Percentiles rank a stretch among this genome's conserved stretches.
These are phyloP conservation scores for Plantago elongata DNA, from an alignment of 257 asterid species.

Conservation along the genomic window DNA sequence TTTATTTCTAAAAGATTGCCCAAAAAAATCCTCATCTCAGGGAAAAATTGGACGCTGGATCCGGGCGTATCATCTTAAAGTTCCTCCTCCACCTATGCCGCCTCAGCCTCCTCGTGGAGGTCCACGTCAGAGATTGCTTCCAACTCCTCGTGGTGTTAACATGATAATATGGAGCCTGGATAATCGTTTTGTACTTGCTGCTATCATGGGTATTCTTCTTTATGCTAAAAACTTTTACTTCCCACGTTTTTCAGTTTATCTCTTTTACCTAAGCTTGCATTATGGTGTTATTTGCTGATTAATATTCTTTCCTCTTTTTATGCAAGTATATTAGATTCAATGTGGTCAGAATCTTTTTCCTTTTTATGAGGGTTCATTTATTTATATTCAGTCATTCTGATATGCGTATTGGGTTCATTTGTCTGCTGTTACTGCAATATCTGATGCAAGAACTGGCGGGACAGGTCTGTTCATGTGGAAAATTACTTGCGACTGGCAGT, in stretches of 20 bases:
- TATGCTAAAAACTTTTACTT: conserved; percentile 11
- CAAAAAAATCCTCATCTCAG: conserved; percentile 22
- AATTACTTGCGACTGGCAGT: no score
- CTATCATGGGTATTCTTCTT: conserved; percentile 76
- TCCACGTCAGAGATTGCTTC: conserved; percentile 88
- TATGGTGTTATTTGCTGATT: conserved; percentile 10
- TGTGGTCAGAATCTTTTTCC: conserved; percentile 15
- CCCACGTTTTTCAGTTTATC: not conserved
- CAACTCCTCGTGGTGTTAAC: conserved; percentile 97
- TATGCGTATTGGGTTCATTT: no score
- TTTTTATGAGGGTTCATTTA: not conserved
- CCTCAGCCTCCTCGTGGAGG: conserved; percentile 93
- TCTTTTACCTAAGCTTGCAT: conserved; percentile 2
- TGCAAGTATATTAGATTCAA: conserved; percentile 3
- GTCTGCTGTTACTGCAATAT: no score
- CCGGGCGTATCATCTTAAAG: conserved; percentile 91
- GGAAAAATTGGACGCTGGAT: conserved; percentile 82
- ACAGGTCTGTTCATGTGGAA: no score
- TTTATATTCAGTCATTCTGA: not conserved
- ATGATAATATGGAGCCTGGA: conserved; percentile 95
- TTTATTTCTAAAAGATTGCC: not conserved
- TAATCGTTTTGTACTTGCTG: conserved; percentile 96
- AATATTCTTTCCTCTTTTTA: conserved; percentile 8
- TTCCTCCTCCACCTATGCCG: conserved; percentile 94
- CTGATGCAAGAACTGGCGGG: no score